Base-by-base conservation (phyloP, 208 protist species). In the Borovskyia barvae region DNA sequence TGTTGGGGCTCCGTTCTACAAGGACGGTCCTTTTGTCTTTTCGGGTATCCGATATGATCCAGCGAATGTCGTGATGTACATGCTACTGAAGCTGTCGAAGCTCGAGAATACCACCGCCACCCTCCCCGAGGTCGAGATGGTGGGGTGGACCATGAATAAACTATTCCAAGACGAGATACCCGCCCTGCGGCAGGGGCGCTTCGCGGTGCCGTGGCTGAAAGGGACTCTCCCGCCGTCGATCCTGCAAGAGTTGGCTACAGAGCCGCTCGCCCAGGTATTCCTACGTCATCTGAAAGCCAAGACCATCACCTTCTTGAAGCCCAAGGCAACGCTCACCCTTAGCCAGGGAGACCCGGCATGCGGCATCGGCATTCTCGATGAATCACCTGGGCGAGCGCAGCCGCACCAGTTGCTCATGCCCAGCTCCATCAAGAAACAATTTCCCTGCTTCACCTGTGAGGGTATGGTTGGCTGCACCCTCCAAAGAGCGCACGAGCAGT, bases 81-180 rank as follows among this genome's bases (percentile, higher is more conserved):
- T 77, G 52, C 49, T 93, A 39, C 53, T 93, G 29, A 87, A 79
- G 47, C 26, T 89, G 17, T 78, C 67, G 14, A 75, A 77, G n/a
- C 46, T 82, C 20, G 40, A 49, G 36, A 25, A 35, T 12, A 5
- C 30, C 5, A 39, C 49, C 12, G 59, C 49, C n/a, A 24, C 32
- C 7, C 30, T 36, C 30, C 45, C 65, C 2, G 40, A 43, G 42
- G 45, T 74, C 19, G 59, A 75, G 48, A 36, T 47, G n/a, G 54
- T 87, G 5, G 82, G 51, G 19, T 93, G 86, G 82, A 75, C 82
- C 0, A 59, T 84, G 43, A 69, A 75, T 20, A 87, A 79, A 46
- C 26, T 89, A 5, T 88, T 90, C 50, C 50, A 76, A 15, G 77
- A 85, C 36, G 46, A 65, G 22, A 39, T 40, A 6, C 60, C 56